Evolutionary conservation across 768 basidiomycete genomes (phyloP), one percentile per base, ranked within the genome.

Genomic region (Leccinum variicolor): DNA sequence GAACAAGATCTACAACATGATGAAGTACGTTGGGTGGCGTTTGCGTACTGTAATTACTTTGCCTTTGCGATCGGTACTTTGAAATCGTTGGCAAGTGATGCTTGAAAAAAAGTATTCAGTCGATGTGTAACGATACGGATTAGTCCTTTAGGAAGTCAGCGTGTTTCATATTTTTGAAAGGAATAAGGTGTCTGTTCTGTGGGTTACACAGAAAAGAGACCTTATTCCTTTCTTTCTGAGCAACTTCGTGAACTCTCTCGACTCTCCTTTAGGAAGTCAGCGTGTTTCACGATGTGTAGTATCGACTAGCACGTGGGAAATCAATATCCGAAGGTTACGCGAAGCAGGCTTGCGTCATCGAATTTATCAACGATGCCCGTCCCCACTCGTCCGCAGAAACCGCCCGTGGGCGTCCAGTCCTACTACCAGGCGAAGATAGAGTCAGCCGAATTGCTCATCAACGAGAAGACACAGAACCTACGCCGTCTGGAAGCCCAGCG

Each of bases 371-470:
- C 23, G 7, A 80, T 80, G 79, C 76, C 79, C 11, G 71, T 72
- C 25, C 69, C 73, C 4, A 66, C 71, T 11, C 66, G 65, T 4
- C 66, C 75, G 34, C 60, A 65, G 46, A 68, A 72, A 33, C 78
- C 81, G 1, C 81, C 85, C 5, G 85, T 82, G 31, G 89, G 90
- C 31, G 81, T 92, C 52, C 90, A 94, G 69, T 84, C 89, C 0
- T 99, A 96, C 79, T 98, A 95, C 70, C 91, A 94, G 71, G 87
- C 92, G 17, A 99, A 98, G 77, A 98, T 98, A 36, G 94, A 98
- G 69, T 79, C 89, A 9, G 89, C 94, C 2, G 96, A 98, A 66
- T 80, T 97, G 29, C 81, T 90, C 43, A 97, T 98, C 62, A 97
- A 95, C 74, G 86, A 94, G 74, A 96, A 95, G 74, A 97, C 95